Evolutionary conservation across 305 asterid genomes (phyloP).

Genomic region (Ilex paraguariensis): DNA sequence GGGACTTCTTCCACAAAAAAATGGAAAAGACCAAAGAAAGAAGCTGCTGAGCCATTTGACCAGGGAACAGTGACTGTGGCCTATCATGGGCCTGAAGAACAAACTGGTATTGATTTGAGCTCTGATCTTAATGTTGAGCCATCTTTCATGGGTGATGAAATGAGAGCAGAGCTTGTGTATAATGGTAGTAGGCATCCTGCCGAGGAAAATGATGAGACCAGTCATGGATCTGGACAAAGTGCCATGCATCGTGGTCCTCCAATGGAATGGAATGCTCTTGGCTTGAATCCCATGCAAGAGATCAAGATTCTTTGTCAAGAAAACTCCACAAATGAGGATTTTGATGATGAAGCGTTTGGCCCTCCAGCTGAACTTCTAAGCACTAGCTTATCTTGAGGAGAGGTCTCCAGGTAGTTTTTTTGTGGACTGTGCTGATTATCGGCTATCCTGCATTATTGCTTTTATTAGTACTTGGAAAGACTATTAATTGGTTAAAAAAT

Average conservation of each 20-base stretch:
- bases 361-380: slow-evolving; percentile 40
- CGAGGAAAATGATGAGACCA: slow-evolving; percentile 47
- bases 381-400: slow-evolving; percentile 3
- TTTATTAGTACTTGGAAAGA: too few relatives aligned
- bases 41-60: slow-evolving; percentile 65
- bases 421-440: too few relatives aligned
- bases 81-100: slow-evolving; percentile 43
- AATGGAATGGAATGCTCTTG: slow-evolving; percentile 40
- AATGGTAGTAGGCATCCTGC: slow-evolving; percentile 44
- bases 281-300: slow-evolving; percentile 40
- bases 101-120: slow-evolving; percentile 50
- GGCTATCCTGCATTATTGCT: too few relatives aligned
- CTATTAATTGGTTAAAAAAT: too few relatives aligned
- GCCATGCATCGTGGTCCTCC: slow-evolving; percentile 31
- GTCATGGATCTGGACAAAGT: slow-evolving; percentile 38
- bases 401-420: too few relatives aligned
- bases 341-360: slow-evolving; percentile 57
- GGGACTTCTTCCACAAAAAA: slow-evolving; percentile 98
- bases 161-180: slow-evolving; percentile 50
- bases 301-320: slow-evolving; percentile 68
- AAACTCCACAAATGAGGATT: slow-evolving; percentile 66
- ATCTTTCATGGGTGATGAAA: slow-evolving; percentile 46
- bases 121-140: slow-evolving; percentile 70
- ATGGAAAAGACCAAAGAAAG: slow-evolving; percentile 95
- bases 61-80: slow-evolving; percentile 63